Percentiles rank a stretch among this genome's conserved stretches.
Evolutionary conservation across 306 rosid genomes (phyloP).

Genomic region (Pterocarpus santalinus): DNA sequence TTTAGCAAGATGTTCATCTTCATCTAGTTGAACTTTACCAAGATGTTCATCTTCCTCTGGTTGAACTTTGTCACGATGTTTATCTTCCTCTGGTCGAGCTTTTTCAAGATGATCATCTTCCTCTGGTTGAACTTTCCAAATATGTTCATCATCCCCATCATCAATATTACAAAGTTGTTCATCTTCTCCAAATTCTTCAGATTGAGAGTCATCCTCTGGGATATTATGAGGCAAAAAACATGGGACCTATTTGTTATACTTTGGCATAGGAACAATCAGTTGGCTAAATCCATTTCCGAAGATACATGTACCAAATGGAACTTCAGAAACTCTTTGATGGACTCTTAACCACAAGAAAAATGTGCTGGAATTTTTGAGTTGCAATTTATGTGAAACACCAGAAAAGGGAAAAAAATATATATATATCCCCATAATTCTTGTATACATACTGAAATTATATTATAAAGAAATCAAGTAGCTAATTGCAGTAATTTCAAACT

Average conservation of each 20-base stretch:
- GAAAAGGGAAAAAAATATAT: conserved; percentile 11
- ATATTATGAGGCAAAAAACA: conserved; percentile 37
- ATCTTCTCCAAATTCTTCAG: conserved; percentile 54
- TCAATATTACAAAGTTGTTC: conserved; percentile 44
- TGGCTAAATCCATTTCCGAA: conserved; percentile 7
- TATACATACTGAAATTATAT: background rate
- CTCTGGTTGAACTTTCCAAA: conserved; percentile 37
- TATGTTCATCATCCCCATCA: conserved; percentile 56
- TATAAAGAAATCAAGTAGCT: conserved; percentile 21
- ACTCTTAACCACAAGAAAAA: conserved; percentile 21
- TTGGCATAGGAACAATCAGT: background rate
- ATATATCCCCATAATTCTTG: background rate
- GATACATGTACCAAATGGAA: background rate
- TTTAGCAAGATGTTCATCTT: conserved; percentile 53
- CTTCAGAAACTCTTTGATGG: background rate
- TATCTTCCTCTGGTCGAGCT: conserved; percentile 54
- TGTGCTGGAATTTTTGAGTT: background rate
- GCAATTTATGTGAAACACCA: conserved; percentile 24
- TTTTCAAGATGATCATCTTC: conserved; percentile 49
- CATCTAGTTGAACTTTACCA: conserved; percentile 57
- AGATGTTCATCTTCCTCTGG: conserved; percentile 60
- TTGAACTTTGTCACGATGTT: conserved; percentile 53
- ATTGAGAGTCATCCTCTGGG: conserved; percentile 65
- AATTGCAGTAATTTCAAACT: background rate
- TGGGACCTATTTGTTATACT: conserved; percentile 24